Base-by-base conservation (phyloP, 257 asterid species). In the Euphrasia confusa region DNA sequence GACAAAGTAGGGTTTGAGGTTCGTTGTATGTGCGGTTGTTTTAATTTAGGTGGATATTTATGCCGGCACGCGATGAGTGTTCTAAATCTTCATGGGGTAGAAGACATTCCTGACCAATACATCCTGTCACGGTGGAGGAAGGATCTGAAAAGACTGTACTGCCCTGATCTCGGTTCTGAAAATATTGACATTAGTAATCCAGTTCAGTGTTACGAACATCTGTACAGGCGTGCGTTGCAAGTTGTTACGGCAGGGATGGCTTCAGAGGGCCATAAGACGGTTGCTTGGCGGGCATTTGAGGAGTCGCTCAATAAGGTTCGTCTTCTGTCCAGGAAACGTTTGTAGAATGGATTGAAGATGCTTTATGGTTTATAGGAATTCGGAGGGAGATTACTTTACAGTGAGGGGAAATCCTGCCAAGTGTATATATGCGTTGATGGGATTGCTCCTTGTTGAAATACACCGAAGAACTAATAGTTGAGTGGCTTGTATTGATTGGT, bases 121-220 rank as follows among this genome's bases (percentile, higher is more conserved):
- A 47, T 79, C 26, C 60, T 82, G 60, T 63, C 71, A n/a, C 75
- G 89, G 65, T 82, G 89, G 89, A 82, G 82, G 76, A 82, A 77
- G 75, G 83, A 82, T 66, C 12, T 73, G 18, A 75, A 80, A 37
- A 83, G 83, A 13, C 4, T 54, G 47, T 77, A 75, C 58, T 35
- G 58, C 15, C 71, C 65, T 2, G 83, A 77, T 68, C 58, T 72
- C 47, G 80, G 80, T 18, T 77, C 83, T 40, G 65, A 71, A 63
- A 67, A 37, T 52, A 77, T 79, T 2, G 89, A 79, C 71, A 66
- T 73, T 28, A 70, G 77, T 35, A 79, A 79, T 68, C 85, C 81
- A 2, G 68, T 79, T 55, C 85, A 82, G 7, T 66, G 83, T 81
- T 70, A 68, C 45, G 83, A 82, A 42, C 79, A 79, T 63, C 69